Base-by-base conservation (phyloP, 345 rosid genomes). In the Psidium guajava region DNA sequence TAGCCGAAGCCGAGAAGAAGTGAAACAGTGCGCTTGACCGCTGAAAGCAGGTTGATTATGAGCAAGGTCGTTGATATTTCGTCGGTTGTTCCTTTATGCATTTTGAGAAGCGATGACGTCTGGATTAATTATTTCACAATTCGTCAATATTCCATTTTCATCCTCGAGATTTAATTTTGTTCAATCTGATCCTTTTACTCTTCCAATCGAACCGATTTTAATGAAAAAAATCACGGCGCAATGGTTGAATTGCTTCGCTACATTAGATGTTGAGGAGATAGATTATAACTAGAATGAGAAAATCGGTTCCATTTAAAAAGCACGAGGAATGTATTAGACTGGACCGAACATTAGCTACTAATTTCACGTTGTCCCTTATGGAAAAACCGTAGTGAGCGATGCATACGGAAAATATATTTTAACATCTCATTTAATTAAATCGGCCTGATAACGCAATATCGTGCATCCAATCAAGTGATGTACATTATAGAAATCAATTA, bases 1-100 rank as follows among this genome's bases (percentile, higher is more conserved):
- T 96, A 47, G 88, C 86, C 64, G 55, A 49, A 28, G 85, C 84
- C 52, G 84, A 54, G 75, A 27, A 21, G 22, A 24, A 84, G 82
- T 1, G 82, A 74, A 28, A 0, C 21, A 0, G 44, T 4, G 1
- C 5, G 83, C 83, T 12, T 5, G 54, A 18, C 80, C 80, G 1
- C 47, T 2, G 83, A 51, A 40, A 15, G 22, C 22, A 1, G 81
- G 14, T 32, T 49, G 81, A 27, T 73, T 81, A 15, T 25, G 6
- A 1, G 83, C 52, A 12, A n/a, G 25, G 83, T 25, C 2, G 54
- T 21, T n/a, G 83, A 47, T 5, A 42, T 16, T 64, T 4, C 75
- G 44, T 16, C 22, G 6, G 74, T 14, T 1, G 36, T 2, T 58
- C 18, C 28, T 15, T 61, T 32, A 36, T 69, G 1, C 18, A 18